Evolutionary conservation across 83 land plant genomes (phyloP).

Genomic region (Picea abies): DNA sequence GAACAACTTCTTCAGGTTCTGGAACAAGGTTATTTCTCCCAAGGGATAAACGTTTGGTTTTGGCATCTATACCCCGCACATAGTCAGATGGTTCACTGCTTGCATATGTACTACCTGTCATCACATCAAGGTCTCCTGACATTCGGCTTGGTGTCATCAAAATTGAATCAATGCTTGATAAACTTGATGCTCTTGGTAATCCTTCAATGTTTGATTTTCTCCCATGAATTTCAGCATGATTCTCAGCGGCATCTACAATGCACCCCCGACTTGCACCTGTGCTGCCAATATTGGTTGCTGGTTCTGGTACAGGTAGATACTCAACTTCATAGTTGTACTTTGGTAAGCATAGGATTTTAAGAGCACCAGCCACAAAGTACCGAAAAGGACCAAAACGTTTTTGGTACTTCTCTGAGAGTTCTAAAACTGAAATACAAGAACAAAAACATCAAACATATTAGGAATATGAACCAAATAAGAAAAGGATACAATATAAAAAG

Average conservation of each 20-base stretch:
- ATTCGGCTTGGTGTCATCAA: constrained; percentile 56
- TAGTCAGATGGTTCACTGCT: constrained; percentile 86
- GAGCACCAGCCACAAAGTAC: constrained; percentile 92
- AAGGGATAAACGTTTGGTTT: constrained; percentile 68
- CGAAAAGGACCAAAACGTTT: constrained; percentile 95
- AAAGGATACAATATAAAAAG: neutral
- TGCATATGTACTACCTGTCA: constrained; percentile 59
- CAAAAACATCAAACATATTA: constrained; percentile 23
- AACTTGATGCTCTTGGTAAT: constrained; percentile 66
- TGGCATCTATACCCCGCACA: constrained; percentile 86
- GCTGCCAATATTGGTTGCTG: constrained; percentile 26
- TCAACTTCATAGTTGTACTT: constrained; percentile 87
- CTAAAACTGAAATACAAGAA: constrained; percentile 68
- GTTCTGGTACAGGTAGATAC: constrained; percentile 71
- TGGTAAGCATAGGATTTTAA: constrained; percentile 79
- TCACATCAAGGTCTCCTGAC: constrained; percentile 53
- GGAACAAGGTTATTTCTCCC: constrained; percentile 47
- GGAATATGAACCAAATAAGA: neutral
- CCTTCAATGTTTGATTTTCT: constrained; percentile 53
- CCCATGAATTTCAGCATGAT: constrained; percentile 55
- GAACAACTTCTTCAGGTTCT: constrained; percentile 75
- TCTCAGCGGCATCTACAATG: constrained; percentile 42
- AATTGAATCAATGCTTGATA: constrained; percentile 74
- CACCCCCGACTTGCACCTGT: constrained; percentile 24
- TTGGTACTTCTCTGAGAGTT: constrained; percentile 96